Evolutionary conservation across 2,329 filamentous ascomycete genomes (phyloP).

Genomic region (Xylaria sp.): DNA sequence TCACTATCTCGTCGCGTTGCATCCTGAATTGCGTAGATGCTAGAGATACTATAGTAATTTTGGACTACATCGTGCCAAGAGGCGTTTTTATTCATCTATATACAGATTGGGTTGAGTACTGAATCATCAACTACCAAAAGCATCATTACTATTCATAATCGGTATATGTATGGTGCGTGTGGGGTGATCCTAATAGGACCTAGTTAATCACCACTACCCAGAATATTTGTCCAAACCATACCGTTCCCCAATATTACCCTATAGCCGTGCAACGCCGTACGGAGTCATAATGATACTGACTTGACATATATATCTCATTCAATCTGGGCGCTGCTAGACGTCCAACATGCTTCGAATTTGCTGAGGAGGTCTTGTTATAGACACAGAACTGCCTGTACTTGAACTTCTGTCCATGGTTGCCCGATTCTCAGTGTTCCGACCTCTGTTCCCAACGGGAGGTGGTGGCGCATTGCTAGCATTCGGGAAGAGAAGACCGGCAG

Average conservation of each 20-base stretch:
- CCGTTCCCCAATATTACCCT: neutral
- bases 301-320: neutral
- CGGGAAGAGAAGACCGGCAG: constrained; percentile 62
- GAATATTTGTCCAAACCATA: neutral
- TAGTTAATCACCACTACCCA: neutral
- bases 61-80: neutral
- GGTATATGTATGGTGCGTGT: neutral
- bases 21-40: neutral
- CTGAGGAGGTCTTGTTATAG: constrained; percentile 60
- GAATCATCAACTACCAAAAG: neutral
- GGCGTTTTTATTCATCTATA: constrained; percentile 16
- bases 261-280: constrained; percentile 26
- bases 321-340: constrained; percentile 50
- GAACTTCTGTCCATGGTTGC: constrained; percentile 53
- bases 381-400: constrained; percentile 59
- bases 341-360: constrained; percentile 69
- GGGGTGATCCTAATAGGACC: neutral
- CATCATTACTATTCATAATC: constrained; percentile 16
- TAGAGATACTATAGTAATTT: neutral
- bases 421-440: constrained; percentile 31
- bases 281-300: constrained; percentile 14
- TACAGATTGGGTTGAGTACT: neutral
- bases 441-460: constrained; percentile 42
- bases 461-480: constrained; percentile 40
- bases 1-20: neutral